Evolutionary conservation across 306 rosid species (phyloP).

Genomic region (Boehmeria nivea): DNA sequence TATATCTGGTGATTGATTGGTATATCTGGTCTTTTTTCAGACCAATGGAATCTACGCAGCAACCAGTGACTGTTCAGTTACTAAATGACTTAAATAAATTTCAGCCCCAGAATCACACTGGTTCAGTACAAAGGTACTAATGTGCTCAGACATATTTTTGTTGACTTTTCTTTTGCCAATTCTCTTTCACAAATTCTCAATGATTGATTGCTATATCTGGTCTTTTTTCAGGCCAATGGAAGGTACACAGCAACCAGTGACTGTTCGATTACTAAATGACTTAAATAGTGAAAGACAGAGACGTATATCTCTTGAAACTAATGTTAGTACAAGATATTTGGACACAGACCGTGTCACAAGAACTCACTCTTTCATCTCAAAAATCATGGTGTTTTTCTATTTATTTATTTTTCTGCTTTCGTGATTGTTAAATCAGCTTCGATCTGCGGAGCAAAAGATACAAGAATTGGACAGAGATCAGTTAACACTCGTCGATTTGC

Average conservation of each 20-base stretch:
- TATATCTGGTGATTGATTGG: too few species aligned
- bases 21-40: slow-evolving; percentile 18
- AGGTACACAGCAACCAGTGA: slow-evolving; percentile 21
- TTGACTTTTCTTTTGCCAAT: not conserved
- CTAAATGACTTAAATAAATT: slow-evolving; percentile 23
- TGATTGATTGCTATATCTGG: not conserved
- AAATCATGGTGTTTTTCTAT: not conserved
- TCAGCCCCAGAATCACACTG: not conserved
- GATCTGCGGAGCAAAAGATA: slow-evolving; percentile 29
- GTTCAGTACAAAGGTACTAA: not conserved
- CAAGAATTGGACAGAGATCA: slow-evolving; percentile 59
- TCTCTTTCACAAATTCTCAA: not conserved
- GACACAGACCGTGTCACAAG: not conserved
- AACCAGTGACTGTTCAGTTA: slow-evolving; percentile 22
- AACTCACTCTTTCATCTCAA: not conserved
- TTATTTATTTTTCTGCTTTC: not conserved
- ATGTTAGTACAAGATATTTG: slow-evolving; percentile 36
- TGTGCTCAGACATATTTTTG: not conserved
- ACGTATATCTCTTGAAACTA: slow-evolving; percentile 45
- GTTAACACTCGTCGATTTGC: slow-evolving; percentile 50
- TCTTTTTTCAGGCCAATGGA: slow-evolving; percentile 32
- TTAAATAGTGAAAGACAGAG: slow-evolving; percentile 44
- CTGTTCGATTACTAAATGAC: slow-evolving; percentile 22
- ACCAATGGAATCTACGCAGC: slow-evolving; percentile 25
- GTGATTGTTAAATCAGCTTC: slow-evolving; percentile 30